A percentile compares a stretch with the other conserved stretches of the same genome.
These are phyloP conservation scores for Anthoceros angustus DNA, from an alignment of 225 moss, liverwort and hornwort species.

Conservation along the genomic window DNA sequence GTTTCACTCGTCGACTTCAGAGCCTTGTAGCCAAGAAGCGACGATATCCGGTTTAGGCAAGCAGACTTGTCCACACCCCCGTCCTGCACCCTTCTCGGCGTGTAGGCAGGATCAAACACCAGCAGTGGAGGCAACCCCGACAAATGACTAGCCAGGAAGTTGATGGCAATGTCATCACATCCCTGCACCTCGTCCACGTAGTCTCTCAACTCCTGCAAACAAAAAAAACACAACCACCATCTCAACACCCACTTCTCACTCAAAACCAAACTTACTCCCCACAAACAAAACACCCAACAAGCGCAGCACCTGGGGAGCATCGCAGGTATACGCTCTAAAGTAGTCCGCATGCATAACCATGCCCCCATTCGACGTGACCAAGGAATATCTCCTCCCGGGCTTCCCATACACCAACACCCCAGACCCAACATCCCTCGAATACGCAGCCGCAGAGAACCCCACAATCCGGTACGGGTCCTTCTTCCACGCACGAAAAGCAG, in stretches of 20 bases:
- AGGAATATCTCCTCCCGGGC: not conserved
- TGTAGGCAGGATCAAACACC: slow-evolving; percentile 1
- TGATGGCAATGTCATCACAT: not conserved
- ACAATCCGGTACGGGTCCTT: not conserved
- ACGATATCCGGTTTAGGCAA: slow-evolving; percentile 1
- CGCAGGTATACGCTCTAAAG: not conserved
- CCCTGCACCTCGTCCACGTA: slow-evolving; percentile 3
- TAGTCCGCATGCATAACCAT: not conserved
- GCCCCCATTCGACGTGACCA: not conserved
- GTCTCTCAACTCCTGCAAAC: not conserved
- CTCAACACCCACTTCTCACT: not conserved
- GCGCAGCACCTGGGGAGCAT: not conserved
- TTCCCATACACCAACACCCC: not conserved
- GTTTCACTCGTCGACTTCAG: not conserved
- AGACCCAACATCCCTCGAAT: not conserved
- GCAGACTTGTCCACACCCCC: slow-evolving; percentile 2
- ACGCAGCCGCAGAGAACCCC: slow-evolving; percentile 3
- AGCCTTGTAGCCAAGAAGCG: not conserved
- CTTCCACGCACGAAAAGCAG: not conserved
- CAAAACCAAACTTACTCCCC: not conserved
- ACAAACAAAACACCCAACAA: not conserved
- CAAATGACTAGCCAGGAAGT: not conserved
- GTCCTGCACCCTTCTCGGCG: not conserved
- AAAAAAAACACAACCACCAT: not conserved
- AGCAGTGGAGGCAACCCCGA: not conserved